phyloP scores from a whole-genome alignment of 108 stramenopile species.

The Craspedostauros australis region DNA sequence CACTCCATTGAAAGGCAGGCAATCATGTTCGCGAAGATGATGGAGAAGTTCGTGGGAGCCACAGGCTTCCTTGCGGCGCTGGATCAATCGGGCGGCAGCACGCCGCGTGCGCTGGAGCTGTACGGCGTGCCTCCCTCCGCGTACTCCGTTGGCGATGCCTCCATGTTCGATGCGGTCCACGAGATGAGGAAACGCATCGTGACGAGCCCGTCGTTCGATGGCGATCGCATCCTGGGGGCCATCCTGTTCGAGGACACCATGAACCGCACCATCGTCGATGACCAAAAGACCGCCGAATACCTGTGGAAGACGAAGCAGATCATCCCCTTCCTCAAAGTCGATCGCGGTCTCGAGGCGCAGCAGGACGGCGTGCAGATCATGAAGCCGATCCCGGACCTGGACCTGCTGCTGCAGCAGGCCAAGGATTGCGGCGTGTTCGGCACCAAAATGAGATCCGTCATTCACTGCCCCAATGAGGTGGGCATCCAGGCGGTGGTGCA shows the following conservation, averaged over 20 bases:
- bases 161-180: conserved; percentile 72
- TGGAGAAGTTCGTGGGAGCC: no score
- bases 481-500: conserved; percentile 73
- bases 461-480: conserved; percentile 48
- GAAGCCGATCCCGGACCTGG: conserved; percentile 65
- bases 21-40: no score
- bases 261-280: conserved; percentile 60
- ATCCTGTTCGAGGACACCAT: conserved; percentile 86
- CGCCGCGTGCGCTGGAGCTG: conserved; percentile 58
- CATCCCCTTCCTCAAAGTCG: conserved; percentile 75
- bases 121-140: conserved; percentile 45
- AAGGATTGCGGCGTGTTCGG: conserved; percentile 59
- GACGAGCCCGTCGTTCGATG: conserved; percentile 51
- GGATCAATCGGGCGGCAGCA: conserved; percentile 76
- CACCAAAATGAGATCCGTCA: conserved; percentile 77
- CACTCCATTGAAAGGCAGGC: no score
- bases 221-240: conserved; percentile 61
- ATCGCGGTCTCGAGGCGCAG: conserved; percentile 58
- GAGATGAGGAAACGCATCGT: conserved; percentile 74
- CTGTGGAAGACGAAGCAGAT: conserved; percentile 67
- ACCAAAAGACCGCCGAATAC: conserved; percentile 46
- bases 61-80: conserved; percentile 82
- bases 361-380: conserved; percentile 75
- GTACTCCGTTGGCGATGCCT: conserved; percentile 3
- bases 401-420: conserved; percentile 38